Conservation (phyloP, 306 rosid species). For the Casuarina glauca region DNA sequence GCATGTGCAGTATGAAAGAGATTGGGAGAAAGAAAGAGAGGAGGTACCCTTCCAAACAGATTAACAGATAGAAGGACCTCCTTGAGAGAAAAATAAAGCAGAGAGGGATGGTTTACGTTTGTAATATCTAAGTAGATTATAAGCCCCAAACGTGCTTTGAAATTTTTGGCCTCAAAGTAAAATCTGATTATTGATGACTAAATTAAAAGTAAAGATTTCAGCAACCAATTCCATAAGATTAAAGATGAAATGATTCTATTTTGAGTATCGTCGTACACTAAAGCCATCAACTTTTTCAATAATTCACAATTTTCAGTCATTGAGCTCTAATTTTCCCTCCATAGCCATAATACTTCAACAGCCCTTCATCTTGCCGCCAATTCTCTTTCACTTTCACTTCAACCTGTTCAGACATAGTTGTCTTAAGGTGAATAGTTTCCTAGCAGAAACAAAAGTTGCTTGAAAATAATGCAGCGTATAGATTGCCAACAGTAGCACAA, state of each 20-base stretch:
- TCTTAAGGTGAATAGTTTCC: conserved; percentile 24
- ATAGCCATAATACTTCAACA: conserved; percentile 79
- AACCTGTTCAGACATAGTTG: conserved; percentile 55
- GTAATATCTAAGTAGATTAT: too few species aligned
- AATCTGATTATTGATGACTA: too few species aligned
- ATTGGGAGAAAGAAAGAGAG: too few species aligned
- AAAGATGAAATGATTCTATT: too few species aligned
- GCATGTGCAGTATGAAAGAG: too few species aligned
- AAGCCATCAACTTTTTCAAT: not conserved
- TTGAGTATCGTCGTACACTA: not conserved
- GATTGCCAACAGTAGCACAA: conserved; percentile 16
- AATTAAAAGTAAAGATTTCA: not conserved
- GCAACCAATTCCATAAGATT: not conserved
- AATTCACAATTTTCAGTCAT: conserved; percentile 27
- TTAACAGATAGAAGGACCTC: too few species aligned
- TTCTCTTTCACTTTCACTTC: conserved; percentile 90
- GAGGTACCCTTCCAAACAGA: too few species aligned
- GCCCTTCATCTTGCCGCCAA: conserved; percentile 93
- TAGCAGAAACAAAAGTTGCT: not conserved
- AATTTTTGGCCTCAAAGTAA: too few species aligned
- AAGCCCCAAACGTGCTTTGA: too few species aligned
- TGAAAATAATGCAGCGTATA: not conserved
- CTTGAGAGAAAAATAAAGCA: too few species aligned
- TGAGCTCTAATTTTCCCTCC: conserved; percentile 74
- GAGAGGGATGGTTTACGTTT: too few species aligned